phyloP scores from a whole-genome alignment of 805 yeast species.

The Suhomyces kilbournensis region DNA sequence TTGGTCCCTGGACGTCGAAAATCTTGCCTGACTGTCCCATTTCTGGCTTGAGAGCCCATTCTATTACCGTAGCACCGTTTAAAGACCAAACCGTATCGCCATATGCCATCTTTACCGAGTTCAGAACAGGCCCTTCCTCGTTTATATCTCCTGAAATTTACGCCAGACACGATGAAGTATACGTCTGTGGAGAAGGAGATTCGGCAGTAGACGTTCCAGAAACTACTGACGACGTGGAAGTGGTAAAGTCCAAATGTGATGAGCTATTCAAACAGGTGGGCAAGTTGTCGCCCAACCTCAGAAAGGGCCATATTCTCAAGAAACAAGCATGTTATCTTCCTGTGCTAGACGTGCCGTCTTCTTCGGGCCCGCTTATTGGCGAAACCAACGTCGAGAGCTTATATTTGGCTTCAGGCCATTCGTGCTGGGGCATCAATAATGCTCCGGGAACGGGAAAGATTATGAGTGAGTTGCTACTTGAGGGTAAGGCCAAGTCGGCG shows the following conservation, averaged over 20 bases:
- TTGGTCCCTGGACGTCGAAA: constrained; percentile 97
- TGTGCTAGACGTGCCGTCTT: constrained; percentile 86
- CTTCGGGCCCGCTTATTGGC: constrained; percentile 92
- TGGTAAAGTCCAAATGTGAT: constrained; percentile 83
- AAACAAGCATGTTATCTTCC: constrained; percentile 96
- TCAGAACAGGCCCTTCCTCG: constrained; percentile 61
- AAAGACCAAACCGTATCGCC: constrained; percentile 74
- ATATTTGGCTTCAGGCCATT: constrained; percentile 86
- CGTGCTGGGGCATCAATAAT: constrained; percentile 98
- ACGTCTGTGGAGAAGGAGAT: constrained; percentile 97
- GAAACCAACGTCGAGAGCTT: constrained; percentile 82
- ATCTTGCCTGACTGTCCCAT: constrained; percentile 91
- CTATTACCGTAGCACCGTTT: constrained; percentile 84
- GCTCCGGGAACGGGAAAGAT: constrained; percentile 97
- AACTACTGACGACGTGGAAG: constrained; percentile 89
- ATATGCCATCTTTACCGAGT: constrained; percentile 90
- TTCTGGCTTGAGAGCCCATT: constrained; percentile 90
- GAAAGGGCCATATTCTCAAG: constrained; percentile 70
- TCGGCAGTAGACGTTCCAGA: constrained; percentile 88
- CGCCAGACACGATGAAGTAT: constrained; percentile 93
- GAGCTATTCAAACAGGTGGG: constrained; percentile 80
- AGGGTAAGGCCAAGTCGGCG: constrained; percentile 76
- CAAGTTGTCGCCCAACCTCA: constrained; percentile 64
- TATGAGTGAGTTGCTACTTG: constrained; percentile 81
- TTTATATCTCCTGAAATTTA: constrained; percentile 91